phyloP scores from a whole-genome alignment of 169 alveolate genomes.

The Babesia gibsoni region DNA sequence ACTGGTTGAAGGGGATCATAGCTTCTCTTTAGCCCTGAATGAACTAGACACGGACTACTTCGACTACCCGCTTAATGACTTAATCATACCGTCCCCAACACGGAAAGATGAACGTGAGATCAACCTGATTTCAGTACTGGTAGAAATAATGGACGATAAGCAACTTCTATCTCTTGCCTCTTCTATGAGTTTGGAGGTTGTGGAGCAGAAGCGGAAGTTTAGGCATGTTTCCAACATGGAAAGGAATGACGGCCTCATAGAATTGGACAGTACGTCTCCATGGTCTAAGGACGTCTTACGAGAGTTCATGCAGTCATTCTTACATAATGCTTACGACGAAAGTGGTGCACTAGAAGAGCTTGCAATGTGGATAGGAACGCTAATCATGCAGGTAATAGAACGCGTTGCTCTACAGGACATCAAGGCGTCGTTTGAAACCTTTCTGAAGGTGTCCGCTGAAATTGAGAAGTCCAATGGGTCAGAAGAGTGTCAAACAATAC shows the following conservation, averaged over 20 bases:
- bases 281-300: conserved; percentile 22
- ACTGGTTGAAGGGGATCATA: not conserved
- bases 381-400: conserved; percentile 19
- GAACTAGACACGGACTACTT: conserved; percentile 5
- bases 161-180: conserved; percentile 13
- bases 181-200: not conserved
- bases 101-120: not conserved
- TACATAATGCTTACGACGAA: not conserved
- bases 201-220: not conserved
- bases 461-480: too few relatives aligned
- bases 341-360: not conserved
- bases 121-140: conserved; percentile 1
- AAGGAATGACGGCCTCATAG: not conserved
- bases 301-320: conserved; percentile 3
- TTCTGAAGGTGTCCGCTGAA: not conserved
- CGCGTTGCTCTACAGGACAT: conserved; percentile 5
- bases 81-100: not conserved
- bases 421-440: not conserved
- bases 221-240: not conserved
- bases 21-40: not conserved
- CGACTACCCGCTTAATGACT: conserved; percentile 1
- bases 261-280: not conserved
- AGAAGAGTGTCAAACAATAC: too few relatives aligned
- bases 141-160: conserved; percentile 18
- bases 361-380: conserved; percentile 3